Conservation (phyloP, 108 stramenopile species). For the Discostella pseudostelligera region DNA sequence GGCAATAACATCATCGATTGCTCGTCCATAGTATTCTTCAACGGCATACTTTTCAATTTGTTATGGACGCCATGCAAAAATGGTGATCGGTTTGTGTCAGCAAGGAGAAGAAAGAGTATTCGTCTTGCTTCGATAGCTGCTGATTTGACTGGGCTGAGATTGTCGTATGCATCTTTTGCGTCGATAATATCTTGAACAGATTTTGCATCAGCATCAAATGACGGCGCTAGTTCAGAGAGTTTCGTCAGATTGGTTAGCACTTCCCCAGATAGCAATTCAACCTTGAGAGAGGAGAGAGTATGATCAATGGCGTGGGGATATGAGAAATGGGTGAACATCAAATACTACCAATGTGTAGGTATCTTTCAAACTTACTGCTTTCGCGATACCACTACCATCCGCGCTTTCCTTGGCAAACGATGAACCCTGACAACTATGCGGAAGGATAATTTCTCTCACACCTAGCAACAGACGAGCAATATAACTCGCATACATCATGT, state of each 20-base stretch:
- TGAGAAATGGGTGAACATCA: not conserved
- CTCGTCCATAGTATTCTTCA: not conserved
- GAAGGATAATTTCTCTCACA: slow-evolving; percentile 36
- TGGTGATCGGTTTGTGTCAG: slow-evolving; percentile 51
- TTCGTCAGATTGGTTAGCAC: slow-evolving; percentile 51
- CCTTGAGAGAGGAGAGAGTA: slow-evolving; percentile 2
- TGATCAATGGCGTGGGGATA: not conserved
- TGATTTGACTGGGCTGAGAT: slow-evolving; percentile 17
- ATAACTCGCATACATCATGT: slow-evolving; percentile 15
- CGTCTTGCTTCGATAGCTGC: slow-evolving; percentile 59
- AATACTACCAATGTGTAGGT: not conserved
- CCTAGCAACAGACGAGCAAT: slow-evolving; percentile 33
- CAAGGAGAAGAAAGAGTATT: slow-evolving; percentile 60
- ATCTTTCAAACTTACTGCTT: slow-evolving; percentile 8
- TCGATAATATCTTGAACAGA: slow-evolving; percentile 34
- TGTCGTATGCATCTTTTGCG: slow-evolving; percentile 32
- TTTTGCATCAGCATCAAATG: slow-evolving; percentile 25
- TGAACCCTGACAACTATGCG: not conserved
- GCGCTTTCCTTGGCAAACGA: not conserved
- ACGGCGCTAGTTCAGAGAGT: slow-evolving; percentile 54
- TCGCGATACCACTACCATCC: slow-evolving; percentile 5
- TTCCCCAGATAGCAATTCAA: slow-evolving; percentile 55
- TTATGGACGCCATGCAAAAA: slow-evolving; percentile 38
- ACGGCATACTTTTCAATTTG: not conserved
- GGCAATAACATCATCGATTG: slow-evolving; percentile 14